These are phyloP conservation scores for Circinella minor DNA, from an alignment of 371 early-diverging fungal genomes.

Conservation along the genomic window DNA sequence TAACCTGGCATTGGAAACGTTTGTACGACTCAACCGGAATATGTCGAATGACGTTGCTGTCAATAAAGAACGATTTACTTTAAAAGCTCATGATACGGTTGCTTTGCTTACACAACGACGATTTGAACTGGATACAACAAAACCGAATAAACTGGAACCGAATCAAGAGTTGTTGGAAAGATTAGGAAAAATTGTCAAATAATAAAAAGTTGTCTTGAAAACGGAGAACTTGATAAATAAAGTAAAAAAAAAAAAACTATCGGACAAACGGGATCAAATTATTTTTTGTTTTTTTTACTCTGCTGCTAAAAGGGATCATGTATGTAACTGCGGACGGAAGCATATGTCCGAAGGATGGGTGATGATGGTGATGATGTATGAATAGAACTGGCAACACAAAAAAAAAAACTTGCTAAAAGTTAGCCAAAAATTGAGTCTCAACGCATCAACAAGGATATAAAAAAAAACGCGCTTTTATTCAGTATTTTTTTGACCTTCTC, in stretches of 20 bases:
- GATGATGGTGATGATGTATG: too few relatives aligned
- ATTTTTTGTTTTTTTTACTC: not conserved
- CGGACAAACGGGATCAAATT: not conserved
- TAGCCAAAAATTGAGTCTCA: not conserved
- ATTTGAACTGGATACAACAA: not conserved
- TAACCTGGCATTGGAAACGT: conserved; percentile 47
- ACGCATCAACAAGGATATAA: not conserved
- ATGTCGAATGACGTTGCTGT: conserved; percentile 4
- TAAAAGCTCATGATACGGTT: conserved; percentile 13
- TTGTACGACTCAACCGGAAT: conserved; percentile 35
- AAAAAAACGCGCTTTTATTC: not conserved
- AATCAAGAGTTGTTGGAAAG: conserved; percentile 37
- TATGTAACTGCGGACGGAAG: conserved; percentile 4
- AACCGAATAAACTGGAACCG: conserved; percentile 30
- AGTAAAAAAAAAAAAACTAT: not conserved
- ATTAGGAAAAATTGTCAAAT: conserved; percentile 14
- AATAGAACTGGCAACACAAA: too few relatives aligned
- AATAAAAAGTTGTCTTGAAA: not conserved
- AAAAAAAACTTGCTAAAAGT: not conserved
- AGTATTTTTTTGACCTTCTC: not conserved
- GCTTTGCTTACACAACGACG: conserved; percentile 28
- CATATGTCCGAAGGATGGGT: not conserved
- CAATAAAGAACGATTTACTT: not conserved
- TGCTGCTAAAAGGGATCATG: not conserved
- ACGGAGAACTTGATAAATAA: not conserved